Conservation (phyloP, 1,139 yeast genomes). For the Entelexis paramagnoliae region DNA sequence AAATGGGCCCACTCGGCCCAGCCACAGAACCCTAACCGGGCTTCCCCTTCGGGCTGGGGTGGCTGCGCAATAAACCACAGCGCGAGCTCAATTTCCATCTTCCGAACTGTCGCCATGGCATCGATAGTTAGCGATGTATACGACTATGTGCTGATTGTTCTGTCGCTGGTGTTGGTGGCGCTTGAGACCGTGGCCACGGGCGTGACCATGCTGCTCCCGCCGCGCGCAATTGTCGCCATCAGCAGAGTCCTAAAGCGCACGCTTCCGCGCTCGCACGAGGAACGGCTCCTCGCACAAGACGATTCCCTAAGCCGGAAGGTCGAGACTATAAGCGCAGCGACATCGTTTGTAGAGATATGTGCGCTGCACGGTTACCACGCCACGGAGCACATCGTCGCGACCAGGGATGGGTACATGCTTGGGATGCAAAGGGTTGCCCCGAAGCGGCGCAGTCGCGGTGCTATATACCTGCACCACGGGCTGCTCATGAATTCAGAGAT, state of each 20-base stretch:
- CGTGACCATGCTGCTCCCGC: conserved; percentile 30
- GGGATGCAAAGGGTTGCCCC: conserved; percentile 45
- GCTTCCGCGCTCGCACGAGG: conserved; percentile 12
- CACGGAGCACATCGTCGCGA: conserved; percentile 62
- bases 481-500: conserved; percentile 82
- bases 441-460: conserved; percentile 25
- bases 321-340: conserved; percentile 26
- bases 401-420: conserved; percentile 45
- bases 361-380: conserved; percentile 50
- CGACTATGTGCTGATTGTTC: conserved; percentile 23
- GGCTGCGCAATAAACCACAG: not conserved
- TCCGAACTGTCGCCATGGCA: not conserved
- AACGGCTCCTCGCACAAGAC: conserved; percentile 21
- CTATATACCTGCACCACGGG: conserved; percentile 83
- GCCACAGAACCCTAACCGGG: not conserved
- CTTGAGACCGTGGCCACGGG: conserved; percentile 29
- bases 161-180: conserved; percentile 30
- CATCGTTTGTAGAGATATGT: conserved; percentile 57
- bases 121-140: conserved; percentile 5
- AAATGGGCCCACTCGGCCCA: not conserved
- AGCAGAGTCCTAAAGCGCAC: conserved; percentile 21
- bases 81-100: not conserved
- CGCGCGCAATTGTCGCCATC: conserved; percentile 27
- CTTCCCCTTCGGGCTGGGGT: not conserved
- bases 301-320: conserved; percentile 24